Evolutionary conservation across 345 rosid species (phyloP), one percentile per base, ranked within the genome.

Genomic region (Corchorus capsularis): DNA sequence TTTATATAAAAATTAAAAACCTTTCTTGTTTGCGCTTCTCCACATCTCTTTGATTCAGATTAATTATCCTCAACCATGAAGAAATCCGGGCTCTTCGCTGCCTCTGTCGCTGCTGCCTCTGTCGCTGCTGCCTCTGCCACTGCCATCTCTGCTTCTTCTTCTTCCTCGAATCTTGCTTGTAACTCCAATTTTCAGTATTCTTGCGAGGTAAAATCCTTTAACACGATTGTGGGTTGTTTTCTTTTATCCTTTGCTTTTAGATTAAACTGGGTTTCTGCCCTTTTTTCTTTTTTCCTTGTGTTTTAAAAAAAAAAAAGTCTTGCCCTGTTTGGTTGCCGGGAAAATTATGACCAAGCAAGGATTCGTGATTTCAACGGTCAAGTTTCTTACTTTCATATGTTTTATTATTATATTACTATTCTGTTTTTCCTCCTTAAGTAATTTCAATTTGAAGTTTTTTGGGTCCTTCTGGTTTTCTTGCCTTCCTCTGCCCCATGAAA

Each of bases 11-110:
- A 2, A 19, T 19, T 9, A 14, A 45, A 47, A 8, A 6, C 1
- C 67, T 1, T 47, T 13, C 37, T 15, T 34, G 5, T 66, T 59
- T 34, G 1, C n/a, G 9, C 41, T 76, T 63, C 9, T 17, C 50
- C 19, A 72, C 73, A 39, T 22, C 10, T 61, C 59, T 43, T 45
- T 35, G 73, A 60, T 55, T 53, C 71, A 2, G 13, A 72, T 54
- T 57, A 34, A 73, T 68, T 57, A 49, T 53, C 63, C 2, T 63
- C 56, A 73, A 37, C 20, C 61, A 90, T 86, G 93, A 91, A 88
- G 85, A 89, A 85, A 80, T 84, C 92, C 3, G 85, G 88, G 39
- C 32, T 89, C 65, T 55, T 89, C 0, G 90, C 89, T 46, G 90
- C 84, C 12, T 82, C 92, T 10, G 77, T 87, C 41, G 85, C 87